Evolutionary conservation across 2,329 filamentous ascomycete genomes (phyloP).

Genomic region (Beauveria sp.): DNA sequence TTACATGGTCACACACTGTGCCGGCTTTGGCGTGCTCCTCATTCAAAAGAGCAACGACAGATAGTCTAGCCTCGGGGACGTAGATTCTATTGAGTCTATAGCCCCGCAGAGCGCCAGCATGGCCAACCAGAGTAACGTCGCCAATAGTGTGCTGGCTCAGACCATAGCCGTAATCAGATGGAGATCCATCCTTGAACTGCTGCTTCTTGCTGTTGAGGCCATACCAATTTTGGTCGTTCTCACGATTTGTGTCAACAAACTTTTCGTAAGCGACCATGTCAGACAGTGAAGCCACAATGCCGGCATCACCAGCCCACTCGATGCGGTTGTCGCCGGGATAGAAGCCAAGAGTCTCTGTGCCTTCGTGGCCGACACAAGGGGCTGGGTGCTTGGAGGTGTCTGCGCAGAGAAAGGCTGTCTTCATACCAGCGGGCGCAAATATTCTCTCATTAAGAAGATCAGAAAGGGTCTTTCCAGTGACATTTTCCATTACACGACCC

Average conservation of each 20-base stretch:
- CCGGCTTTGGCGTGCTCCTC: constrained; percentile 24
- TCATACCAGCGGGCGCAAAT: constrained; percentile 34
- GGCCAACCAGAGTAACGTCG: constrained; percentile 24
- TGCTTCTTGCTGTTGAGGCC: constrained; percentile 11
- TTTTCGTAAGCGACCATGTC: constrained; percentile 40
- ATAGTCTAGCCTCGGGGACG: constrained; percentile 25
- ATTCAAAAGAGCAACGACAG: constrained; percentile 33
- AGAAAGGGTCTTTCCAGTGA: constrained; percentile 25
- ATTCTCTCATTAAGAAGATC: constrained; percentile 29
- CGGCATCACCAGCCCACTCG: constrained; percentile 39
- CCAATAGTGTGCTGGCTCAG: constrained; percentile 21
- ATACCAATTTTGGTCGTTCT: constrained; percentile 28
- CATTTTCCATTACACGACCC: constrained; percentile 29
- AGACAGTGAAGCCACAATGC: constrained; percentile 33
- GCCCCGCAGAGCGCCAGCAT: constrained; percentile 34
- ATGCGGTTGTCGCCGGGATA: constrained; percentile 30
- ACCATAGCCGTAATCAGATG: constrained; percentile 30
- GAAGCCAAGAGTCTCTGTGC: constrained; percentile 28
- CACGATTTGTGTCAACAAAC: constrained; percentile 26
- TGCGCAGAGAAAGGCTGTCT: constrained; percentile 29
- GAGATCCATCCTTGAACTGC: constrained; percentile 25
- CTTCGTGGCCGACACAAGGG: constrained; percentile 36
- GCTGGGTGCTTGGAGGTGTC: constrained; percentile 31
- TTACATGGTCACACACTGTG: constrained; percentile 21
- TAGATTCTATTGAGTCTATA: constrained; percentile 30